Evolutionary conservation across 176 grass and related monocot species (phyloP), one percentile per base, ranked within the genome.

Genomic region (Miscanthus lutarioriparius): DNA sequence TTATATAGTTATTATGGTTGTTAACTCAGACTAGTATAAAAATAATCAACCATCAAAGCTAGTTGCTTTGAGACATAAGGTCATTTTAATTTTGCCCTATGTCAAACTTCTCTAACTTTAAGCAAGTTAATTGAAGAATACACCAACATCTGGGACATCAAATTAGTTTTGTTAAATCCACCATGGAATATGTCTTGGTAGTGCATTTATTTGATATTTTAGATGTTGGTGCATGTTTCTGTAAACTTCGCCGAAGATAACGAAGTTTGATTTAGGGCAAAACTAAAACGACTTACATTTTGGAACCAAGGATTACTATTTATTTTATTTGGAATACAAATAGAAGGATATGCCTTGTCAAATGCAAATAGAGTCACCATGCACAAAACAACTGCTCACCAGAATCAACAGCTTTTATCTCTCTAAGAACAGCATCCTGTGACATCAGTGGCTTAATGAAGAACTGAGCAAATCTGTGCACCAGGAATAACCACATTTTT

Each of bases 361-460:
- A 32, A 83, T 66, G 4, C 32, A 84, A 88, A 84, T 79, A 88
- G 76, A 84, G 76, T 13, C 68, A 78, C 26, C 61, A n/a, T 59
- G 6, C 20, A 69, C 25, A 87, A 72, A 81, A 61, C 20, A 81
- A 82, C 58, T 70, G 22, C 54, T 86, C 84, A 95, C 96, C 96
- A 89, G 96, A 98, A 78, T 98, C 93, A 54, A 98, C 93, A 79
- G 96, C 93, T 86, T 95, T 98, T 85, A 98, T 95, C 87, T 98
- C 96, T 88, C 96, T 94, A 80, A 89, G 81, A 85, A 94, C 92
- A 92, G 96, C 96, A 86, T 94, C 96, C 75, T 87, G 48, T 23
- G 96, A 98, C 93, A 98, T 95, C 70, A 98, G 79, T 15, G 96
- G 96, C 78, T 88, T 95, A 70, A 98, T 91, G 85, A 98, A 98